Conservation (phyloP, 2,329 filamentous ascomycete genomes). For the Talaromyces piceae region DNA sequence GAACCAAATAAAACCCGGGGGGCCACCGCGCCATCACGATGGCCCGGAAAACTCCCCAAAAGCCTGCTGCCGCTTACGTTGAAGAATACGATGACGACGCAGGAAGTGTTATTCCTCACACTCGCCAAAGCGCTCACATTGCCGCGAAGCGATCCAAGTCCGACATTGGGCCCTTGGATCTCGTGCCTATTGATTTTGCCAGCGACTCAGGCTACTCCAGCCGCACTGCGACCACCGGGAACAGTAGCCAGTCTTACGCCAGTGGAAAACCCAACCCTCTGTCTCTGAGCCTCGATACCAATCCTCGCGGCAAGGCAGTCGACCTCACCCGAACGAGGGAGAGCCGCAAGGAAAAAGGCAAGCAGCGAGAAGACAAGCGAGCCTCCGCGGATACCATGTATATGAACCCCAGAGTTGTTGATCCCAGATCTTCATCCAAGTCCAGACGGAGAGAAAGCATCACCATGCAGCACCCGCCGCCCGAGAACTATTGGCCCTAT, state of each 20-base stretch:
- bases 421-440: conserved; percentile 27
- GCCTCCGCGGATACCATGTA: conserved; percentile 30
- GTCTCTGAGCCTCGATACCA: conserved; percentile 31
- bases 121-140: conserved; percentile 45
- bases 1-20: conserved; percentile 10
- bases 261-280: conserved; percentile 32
- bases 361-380: conserved; percentile 21
- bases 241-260: conserved; percentile 43
- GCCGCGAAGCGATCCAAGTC: conserved; percentile 42
- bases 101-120: conserved; percentile 38
- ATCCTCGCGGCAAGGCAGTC: conserved; percentile 17
- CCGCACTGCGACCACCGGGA: conserved; percentile 47
- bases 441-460: conserved; percentile 26
- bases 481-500: conserved; percentile 27
- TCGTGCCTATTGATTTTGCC: conserved; percentile 39
- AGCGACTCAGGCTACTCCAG: conserved; percentile 59
- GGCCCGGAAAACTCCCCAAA: conserved; percentile 29
- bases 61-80: conserved; percentile 31
- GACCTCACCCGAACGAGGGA: conserved; percentile 20
- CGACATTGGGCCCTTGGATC: conserved; percentile 29
- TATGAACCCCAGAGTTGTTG: conserved; percentile 23
- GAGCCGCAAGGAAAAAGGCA: conserved; percentile 27
- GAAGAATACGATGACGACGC: conserved; percentile 44
- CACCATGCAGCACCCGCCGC: conserved; percentile 21
- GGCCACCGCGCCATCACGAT: conserved; percentile 20